phyloP scores from a whole-genome alignment of 2,329 filamentous ascomycete species.

The Penicillium olsonii region DNA sequence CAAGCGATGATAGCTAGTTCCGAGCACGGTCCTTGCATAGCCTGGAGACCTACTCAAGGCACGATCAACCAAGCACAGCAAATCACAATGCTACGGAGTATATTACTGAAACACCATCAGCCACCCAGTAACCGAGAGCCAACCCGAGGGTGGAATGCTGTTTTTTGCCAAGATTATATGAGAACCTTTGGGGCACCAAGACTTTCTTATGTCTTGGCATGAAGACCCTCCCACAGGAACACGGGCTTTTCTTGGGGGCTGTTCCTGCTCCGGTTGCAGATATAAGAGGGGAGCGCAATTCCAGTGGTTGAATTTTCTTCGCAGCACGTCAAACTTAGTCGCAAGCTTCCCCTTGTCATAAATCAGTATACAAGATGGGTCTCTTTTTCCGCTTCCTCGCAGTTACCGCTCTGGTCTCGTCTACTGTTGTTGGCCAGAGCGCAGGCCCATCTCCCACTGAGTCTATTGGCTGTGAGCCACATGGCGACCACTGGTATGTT shows the following conservation, averaged over 20 bases:
- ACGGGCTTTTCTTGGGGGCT: neutral
- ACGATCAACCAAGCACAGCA: neutral
- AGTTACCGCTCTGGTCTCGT: constrained; percentile 21
- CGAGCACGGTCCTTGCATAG: neutral
- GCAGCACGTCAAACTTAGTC: too few species aligned
- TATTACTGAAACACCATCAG: neutral
- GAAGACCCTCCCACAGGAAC: neutral
- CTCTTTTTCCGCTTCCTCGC: constrained; percentile 12
- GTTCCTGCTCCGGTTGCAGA: constrained; percentile 16
- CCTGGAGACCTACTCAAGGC: neutral
- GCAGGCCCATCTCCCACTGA: constrained; percentile 34
- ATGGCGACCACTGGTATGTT: constrained; percentile 31
- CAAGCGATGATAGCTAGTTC: neutral
- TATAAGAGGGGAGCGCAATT: neutral
- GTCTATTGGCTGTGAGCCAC: constrained; percentile 27
- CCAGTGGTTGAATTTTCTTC: neutral
- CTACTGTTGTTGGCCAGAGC: constrained; percentile 17
- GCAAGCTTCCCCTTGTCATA: too few species aligned
- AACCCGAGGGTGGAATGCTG: neutral
- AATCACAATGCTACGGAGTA: neutral
- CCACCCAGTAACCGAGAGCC: neutral
- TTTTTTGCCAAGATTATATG: constrained; percentile 7
- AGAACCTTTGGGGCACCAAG: constrained; percentile 28
- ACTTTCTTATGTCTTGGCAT: constrained; percentile 19
- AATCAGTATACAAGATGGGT: constrained; percentile 18